phyloP scores from a whole-genome alignment of 257 asterid genomes.

The Thymus quinquecostatus region DNA sequence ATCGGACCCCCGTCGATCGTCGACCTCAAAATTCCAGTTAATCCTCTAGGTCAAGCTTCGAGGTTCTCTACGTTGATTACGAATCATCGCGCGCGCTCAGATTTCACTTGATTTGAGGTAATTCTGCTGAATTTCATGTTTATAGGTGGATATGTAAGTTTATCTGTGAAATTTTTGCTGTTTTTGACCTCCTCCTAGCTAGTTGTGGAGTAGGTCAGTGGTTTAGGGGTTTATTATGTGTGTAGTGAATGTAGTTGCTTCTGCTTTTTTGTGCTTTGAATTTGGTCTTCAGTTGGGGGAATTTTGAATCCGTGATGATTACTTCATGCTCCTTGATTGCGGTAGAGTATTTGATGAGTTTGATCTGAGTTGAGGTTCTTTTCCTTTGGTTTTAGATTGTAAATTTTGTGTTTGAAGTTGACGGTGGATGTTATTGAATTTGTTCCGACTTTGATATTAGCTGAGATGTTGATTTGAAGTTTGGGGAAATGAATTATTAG shows the following conservation, averaged over 20 bases:
- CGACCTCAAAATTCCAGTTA: conserved; percentile 34
- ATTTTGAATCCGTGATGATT: conserved; percentile 1
- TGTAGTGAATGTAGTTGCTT: neutral
- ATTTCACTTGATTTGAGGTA: conserved; percentile 27
- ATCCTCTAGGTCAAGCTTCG: conserved; percentile 23
- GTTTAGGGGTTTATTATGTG: conserved; percentile 3
- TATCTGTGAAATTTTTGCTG: neutral
- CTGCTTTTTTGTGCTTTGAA: conserved; percentile 23
- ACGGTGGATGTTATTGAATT: conserved; percentile 9
- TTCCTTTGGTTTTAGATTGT: conserved; percentile 7
- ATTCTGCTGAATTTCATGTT: conserved; percentile 24
- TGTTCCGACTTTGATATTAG: conserved; percentile 6
- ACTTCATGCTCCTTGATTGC: conserved; percentile 25
- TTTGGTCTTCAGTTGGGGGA: conserved; percentile 6
- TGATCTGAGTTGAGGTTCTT: neutral
- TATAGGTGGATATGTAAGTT: neutral
- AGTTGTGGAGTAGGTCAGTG: conserved; percentile 12
- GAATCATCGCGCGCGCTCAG: conserved; percentile 32
- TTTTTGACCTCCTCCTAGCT: neutral
- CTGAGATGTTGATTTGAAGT: neutral
- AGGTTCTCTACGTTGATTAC: conserved; percentile 34
- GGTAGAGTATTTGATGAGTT: neutral
- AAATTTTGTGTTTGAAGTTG: conserved; percentile 23
- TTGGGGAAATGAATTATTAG: neutral
- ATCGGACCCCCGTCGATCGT: conserved; percentile 35